Evolutionary conservation across 2,329 filamentous ascomycete genomes (phyloP).

Genomic region (Aureobasidium sp.): DNA sequence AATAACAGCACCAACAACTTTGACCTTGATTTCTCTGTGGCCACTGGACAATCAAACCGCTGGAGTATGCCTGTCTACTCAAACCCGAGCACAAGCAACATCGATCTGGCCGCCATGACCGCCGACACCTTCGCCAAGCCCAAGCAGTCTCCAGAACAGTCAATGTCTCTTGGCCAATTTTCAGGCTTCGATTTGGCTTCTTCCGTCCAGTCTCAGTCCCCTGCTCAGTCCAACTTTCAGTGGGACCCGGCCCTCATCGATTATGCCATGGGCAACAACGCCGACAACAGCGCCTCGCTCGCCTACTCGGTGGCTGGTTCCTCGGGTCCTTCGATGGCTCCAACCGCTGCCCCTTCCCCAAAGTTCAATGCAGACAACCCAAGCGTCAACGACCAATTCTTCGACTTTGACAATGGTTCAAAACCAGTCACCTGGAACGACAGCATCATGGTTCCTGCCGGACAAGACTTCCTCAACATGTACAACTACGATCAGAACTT

Average conservation of each 20-base stretch:
- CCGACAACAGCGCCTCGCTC: neutral
- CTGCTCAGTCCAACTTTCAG: slow-evolving; percentile 6
- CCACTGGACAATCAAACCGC: slow-evolving; percentile 8
- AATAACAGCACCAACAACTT: slow-evolving; percentile 19
- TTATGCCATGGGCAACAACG: slow-evolving; percentile 8
- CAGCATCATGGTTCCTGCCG: slow-evolving; percentile 24
- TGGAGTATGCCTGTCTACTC: slow-evolving; percentile 16
- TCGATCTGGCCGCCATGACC: neutral
- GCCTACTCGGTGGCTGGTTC: neutral
- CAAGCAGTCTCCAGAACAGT: slow-evolving; percentile 15
- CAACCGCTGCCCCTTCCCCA: slow-evolving; percentile 16
- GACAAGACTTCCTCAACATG: slow-evolving; percentile 22
- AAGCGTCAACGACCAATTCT: slow-evolving; percentile 17
- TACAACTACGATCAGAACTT: slow-evolving; percentile 25
- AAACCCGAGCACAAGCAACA: slow-evolving; percentile 10
- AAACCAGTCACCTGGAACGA: slow-evolving; percentile 24
- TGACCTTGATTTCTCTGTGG: slow-evolving; percentile 1
- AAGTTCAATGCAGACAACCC: slow-evolving; percentile 17
- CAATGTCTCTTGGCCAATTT: slow-evolving; percentile 10
- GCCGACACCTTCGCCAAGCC: neutral
- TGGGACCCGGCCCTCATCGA: slow-evolving; percentile 10
- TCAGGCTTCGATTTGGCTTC: slow-evolving; percentile 6
- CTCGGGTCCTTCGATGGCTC: neutral
- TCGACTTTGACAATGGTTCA: slow-evolving; percentile 17
- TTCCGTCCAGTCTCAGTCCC: slow-evolving; percentile 2